Percentiles rank a stretch among this genome's conserved stretches.
Evolutionary conservation across 345 rosid species (phyloP).

Genomic region (Syzygium jambos): DNA sequence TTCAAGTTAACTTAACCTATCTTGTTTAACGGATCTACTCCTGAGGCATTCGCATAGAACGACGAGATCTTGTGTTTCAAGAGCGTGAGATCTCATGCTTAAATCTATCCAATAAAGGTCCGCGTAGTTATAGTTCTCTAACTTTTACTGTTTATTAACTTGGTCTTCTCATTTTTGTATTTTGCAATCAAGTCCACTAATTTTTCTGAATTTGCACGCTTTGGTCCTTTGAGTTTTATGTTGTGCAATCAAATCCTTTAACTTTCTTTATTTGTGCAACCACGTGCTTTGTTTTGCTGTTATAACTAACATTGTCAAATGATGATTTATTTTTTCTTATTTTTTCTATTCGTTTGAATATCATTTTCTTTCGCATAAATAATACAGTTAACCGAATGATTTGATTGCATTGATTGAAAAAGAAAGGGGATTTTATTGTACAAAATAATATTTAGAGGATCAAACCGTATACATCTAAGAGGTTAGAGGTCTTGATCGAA

Average conservation of each 20-base stretch:
- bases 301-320: neutral
- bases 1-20: too few relatives aligned
- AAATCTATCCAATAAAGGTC: neutral
- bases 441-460: neutral
- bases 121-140: neutral
- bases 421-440: neutral
- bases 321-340: neutral
- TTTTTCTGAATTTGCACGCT: fast-evolving
- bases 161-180: neutral
- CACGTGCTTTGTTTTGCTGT: fast-evolving
- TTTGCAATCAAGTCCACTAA: neutral
- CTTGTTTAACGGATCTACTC: too few relatives aligned
- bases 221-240: neutral
- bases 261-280: neutral
- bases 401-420: fast-evolving
- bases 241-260: neutral
- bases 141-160: neutral
- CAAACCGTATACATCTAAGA: neutral
- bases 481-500: too few relatives aligned
- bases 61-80: neutral
- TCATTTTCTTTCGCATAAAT: neutral
- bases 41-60: neutral
- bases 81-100: neutral
- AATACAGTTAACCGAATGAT: neutral
- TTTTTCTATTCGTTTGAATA: neutral